Conservation (phyloP, 2,329 filamentous ascomycete genomes). For the Didymella lethalis region DNA sequence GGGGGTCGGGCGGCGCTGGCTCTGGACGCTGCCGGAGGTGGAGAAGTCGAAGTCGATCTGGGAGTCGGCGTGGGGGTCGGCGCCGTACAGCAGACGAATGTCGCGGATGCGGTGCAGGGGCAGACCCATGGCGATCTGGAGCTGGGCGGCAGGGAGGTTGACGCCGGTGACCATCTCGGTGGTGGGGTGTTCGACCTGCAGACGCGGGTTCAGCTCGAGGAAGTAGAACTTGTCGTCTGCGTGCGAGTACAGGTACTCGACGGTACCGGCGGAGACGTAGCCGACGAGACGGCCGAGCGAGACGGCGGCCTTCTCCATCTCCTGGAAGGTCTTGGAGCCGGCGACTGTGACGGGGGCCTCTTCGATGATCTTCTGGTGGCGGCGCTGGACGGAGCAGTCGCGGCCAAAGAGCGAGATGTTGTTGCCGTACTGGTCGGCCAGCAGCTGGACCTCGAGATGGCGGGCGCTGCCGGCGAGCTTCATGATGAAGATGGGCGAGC, state of each 20-base stretch:
- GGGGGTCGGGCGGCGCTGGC: conserved; percentile 87
- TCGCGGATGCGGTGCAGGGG: conserved; percentile 94
- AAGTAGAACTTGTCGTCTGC: conserved; percentile 99
- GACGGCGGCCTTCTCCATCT: conserved; percentile 96
- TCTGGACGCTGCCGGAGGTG: conserved; percentile 79
- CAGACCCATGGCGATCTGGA: conserved; percentile 98
- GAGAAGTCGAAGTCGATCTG: conserved; percentile 98
- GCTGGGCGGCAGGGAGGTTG: conserved; percentile 94
- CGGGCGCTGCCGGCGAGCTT: conserved; percentile 96
- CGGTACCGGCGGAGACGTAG: conserved; percentile 97
- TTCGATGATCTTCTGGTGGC: conserved; percentile 99
- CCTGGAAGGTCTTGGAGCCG: conserved; percentile 84
- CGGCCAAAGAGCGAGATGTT: conserved; percentile 98
- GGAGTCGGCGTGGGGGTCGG: conserved; percentile 84
- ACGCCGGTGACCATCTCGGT: conserved; percentile 99
- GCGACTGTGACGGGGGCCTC: conserved; percentile 98
- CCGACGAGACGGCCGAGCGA: conserved; percentile 92
- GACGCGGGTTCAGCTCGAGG: conserved; percentile 96
- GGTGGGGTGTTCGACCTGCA: conserved; percentile 98
- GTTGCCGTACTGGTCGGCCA: conserved; percentile 99
- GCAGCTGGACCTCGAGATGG: conserved; percentile 95
- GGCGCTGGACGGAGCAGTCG: conserved; percentile 97
- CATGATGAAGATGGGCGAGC: conserved; percentile 99
- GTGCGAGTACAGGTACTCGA: conserved; percentile 98
- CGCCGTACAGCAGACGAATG: conserved; percentile 94